These are phyloP conservation scores for Phalaenopsis equestris DNA, from an alignment of 106 monocot species.

Conservation along the genomic window DNA sequence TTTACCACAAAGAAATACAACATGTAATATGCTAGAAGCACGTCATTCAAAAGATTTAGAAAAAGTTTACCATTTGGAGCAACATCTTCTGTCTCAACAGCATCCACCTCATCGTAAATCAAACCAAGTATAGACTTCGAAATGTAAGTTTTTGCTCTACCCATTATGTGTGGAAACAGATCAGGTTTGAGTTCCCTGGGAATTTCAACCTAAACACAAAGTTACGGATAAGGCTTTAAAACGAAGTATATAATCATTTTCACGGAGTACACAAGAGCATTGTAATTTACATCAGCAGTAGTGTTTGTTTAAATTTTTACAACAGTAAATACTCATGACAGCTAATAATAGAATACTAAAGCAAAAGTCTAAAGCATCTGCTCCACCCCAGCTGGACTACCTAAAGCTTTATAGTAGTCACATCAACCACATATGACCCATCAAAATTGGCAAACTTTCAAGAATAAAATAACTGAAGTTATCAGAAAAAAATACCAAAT, in stretches of 20 bases:
- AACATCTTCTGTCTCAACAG: constrained; percentile 9
- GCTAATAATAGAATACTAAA: neutral
- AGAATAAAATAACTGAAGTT: neutral
- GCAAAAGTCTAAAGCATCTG: neutral
- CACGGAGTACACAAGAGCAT: neutral
- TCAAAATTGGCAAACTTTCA: too few relatives aligned
- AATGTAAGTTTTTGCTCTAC: constrained; percentile 19
- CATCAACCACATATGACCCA: too few relatives aligned
- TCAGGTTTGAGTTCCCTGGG: constrained; percentile 26
- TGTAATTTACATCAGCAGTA: neutral
- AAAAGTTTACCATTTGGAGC: constrained; percentile 20
- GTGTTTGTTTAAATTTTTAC: neutral
- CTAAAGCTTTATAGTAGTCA: neutral
- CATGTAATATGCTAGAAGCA: neutral
- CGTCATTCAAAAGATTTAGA: neutral
- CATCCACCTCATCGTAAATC: constrained; percentile 38
- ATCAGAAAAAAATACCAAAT: neutral
- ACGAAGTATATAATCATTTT: neutral
- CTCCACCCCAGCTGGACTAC: neutral
- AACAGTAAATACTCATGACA: neutral
- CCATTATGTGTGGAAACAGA: constrained; percentile 59
- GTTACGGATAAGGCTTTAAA: neutral
- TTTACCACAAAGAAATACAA: neutral
- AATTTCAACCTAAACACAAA: constrained; percentile 36
- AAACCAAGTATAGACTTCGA: constrained; percentile 47